Conservation (phyloP, 371 early-diverging fungal genomes). For the Gilbertella persicaria region DNA sequence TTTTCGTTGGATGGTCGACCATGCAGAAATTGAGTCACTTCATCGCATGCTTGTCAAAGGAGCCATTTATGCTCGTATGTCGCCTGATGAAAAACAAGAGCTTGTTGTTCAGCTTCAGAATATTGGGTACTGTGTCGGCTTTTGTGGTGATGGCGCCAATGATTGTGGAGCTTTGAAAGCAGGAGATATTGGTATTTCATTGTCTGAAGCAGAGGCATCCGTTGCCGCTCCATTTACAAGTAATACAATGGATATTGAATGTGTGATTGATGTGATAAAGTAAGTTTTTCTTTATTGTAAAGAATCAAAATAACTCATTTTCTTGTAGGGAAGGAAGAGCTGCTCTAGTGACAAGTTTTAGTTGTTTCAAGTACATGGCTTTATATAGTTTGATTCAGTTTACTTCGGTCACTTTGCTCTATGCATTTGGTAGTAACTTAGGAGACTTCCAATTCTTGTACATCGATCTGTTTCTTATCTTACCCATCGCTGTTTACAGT, state of each 20-base stretch:
- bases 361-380: slow-evolving; percentile 98
- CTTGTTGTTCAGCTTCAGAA: slow-evolving; percentile 88
- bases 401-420: slow-evolving; percentile 86
- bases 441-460: slow-evolving; percentile 94
- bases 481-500: slow-evolving; percentile 90
- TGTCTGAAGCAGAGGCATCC: slow-evolving; percentile 97
- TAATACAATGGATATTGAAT: slow-evolving; percentile 83
- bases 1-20: slow-evolving; percentile 93
- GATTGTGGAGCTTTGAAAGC: slow-evolving; percentile 99
- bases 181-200: slow-evolving; percentile 97
- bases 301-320: too few species aligned
- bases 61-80: slow-evolving; percentile 98
- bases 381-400: slow-evolving; percentile 92
- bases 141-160: slow-evolving; percentile 99
- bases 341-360: slow-evolving; percentile 96
- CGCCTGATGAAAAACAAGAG: slow-evolving; percentile 98
- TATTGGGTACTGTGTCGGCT: slow-evolving; percentile 91
- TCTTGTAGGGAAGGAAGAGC: slow-evolving; percentile 90
- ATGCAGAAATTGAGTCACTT: slow-evolving; percentile 66
- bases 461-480: slow-evolving; percentile 86
- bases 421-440: slow-evolving; percentile 82
- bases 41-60: slow-evolving; percentile 87
- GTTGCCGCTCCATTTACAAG: slow-evolving; percentile 98
- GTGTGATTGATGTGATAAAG: slow-evolving; percentile 90
- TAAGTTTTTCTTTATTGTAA: slow-evolving; percentile 32